Percentiles rank a stretch among this genome's conserved stretches.
These are phyloP conservation scores for Tetracladium marchalianum DNA, from an alignment of 495 filamentous ascomycete genomes.

Conservation along the genomic window DNA sequence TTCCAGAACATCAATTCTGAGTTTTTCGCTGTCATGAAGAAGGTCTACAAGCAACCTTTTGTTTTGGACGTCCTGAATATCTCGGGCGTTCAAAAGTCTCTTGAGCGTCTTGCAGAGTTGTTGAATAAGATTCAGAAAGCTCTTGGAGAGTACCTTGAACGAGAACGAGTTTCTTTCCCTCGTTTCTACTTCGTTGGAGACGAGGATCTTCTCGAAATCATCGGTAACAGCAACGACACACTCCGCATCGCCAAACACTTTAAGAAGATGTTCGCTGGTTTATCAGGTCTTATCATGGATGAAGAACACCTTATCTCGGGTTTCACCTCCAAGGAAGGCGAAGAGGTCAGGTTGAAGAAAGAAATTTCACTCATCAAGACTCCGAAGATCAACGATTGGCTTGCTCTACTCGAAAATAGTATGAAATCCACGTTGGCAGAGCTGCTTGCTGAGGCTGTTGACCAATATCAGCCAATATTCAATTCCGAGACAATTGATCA, in stretches of 20 bases:
- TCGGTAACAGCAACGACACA: slow-evolving; percentile 97
- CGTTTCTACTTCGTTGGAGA: slow-evolving; percentile 99
- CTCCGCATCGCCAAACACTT: slow-evolving; percentile 94
- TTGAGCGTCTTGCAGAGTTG: slow-evolving; percentile 88
- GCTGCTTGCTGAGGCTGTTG: slow-evolving; percentile 74
- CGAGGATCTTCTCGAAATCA: slow-evolving; percentile 98
- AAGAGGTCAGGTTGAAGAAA: slow-evolving; percentile 76
- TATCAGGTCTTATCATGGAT: slow-evolving; percentile 83
- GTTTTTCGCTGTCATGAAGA: slow-evolving; percentile 96
- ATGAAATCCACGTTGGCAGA: slow-evolving; percentile 95
- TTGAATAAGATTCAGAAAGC: slow-evolving; percentile 99
- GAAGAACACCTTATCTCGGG: slow-evolving; percentile 82
- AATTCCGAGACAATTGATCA: slow-evolving; percentile 52
- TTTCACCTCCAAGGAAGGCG: slow-evolving; percentile 92
- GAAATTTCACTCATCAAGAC: slow-evolving; percentile 87
- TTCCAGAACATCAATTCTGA: slow-evolving; percentile 99
- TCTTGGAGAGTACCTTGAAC: slow-evolving; percentile 95
- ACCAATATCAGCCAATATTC: slow-evolving; percentile 66
- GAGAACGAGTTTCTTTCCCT: slow-evolving; percentile 92
- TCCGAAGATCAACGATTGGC: slow-evolving; percentile 96
- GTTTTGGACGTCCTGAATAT: slow-evolving; percentile 94
- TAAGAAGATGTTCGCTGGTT: slow-evolving; percentile 98
- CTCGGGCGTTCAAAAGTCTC: slow-evolving; percentile 84
- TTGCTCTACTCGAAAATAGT: slow-evolving; percentile 76
- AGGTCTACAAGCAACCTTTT: slow-evolving; percentile 88